A percentile compares a stretch with the other conserved stretches of the same genome.
These are phyloP conservation scores for Trichoderma koningiopsis DNA, from an alignment of 2,329 filamentous ascomycete species.

Conservation along the genomic window DNA sequence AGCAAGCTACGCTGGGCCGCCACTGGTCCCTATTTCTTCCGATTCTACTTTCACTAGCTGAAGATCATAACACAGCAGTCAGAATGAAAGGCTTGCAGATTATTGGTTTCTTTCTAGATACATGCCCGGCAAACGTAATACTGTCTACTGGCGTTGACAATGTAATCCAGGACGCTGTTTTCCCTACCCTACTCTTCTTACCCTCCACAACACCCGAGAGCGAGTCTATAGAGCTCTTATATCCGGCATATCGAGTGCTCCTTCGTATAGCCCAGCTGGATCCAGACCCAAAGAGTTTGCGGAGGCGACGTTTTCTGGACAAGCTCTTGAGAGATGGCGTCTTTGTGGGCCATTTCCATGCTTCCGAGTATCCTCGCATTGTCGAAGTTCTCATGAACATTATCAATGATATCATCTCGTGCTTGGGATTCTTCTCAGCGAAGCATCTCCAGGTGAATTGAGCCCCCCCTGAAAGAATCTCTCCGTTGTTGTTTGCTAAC, in stretches of 20 bases:
- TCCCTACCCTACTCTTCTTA: slow-evolving; percentile 73
- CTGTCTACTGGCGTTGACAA: slow-evolving; percentile 63
- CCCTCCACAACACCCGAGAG: slow-evolving; percentile 74
- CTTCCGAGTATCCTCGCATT: slow-evolving; percentile 59
- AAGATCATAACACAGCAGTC: slow-evolving; percentile 59
- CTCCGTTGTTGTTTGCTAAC: slow-evolving; percentile 4
- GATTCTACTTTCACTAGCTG: slow-evolving; percentile 67
- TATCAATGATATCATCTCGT: slow-evolving; percentile 51
- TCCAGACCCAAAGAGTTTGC: slow-evolving; percentile 31
- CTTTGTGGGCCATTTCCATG: slow-evolving; percentile 58
- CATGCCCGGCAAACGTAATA: slow-evolving; percentile 57
- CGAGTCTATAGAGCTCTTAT: slow-evolving; percentile 67
- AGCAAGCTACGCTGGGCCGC: slow-evolving; percentile 29
- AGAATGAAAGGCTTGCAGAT: slow-evolving; percentile 60
- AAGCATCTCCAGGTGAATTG: slow-evolving; percentile 66
- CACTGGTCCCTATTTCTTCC: slow-evolving; percentile 72
- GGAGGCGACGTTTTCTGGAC: slow-evolving; percentile 50
- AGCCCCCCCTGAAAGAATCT: slow-evolving; percentile 11
- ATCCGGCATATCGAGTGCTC: slow-evolving; percentile 67
- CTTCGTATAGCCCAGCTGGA: slow-evolving; percentile 53
- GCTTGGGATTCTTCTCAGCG: slow-evolving; percentile 62
- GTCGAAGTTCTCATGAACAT: slow-evolving; percentile 58
- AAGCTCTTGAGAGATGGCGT: slow-evolving; percentile 59
- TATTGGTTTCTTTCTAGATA: slow-evolving; percentile 56
- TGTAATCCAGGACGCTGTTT: slow-evolving; percentile 69